A percentile compares a stretch with the other conserved stretches of the same genome.
Evolutionary conservation across 768 basidiomycete genomes (phyloP).

Genomic region (Lactifluus subvellereus): DNA sequence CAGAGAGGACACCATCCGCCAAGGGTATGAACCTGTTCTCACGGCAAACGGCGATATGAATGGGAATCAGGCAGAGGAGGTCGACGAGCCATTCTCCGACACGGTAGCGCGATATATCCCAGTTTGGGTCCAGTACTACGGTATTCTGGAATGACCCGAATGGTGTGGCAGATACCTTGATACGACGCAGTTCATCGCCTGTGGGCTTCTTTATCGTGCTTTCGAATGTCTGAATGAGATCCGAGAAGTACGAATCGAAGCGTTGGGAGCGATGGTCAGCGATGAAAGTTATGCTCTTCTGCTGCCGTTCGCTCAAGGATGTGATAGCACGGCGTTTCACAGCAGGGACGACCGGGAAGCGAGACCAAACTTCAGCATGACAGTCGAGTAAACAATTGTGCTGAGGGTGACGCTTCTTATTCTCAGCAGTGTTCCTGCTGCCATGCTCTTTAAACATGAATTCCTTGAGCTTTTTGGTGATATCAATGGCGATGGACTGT

Average conservation of each 20-base stretch:
- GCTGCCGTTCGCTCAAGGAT: constrained; percentile 26
- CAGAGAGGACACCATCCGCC: too few relatives aligned
- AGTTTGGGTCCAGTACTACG: too few relatives aligned
- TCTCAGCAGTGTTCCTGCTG: constrained; percentile 15
- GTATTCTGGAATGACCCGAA: too few relatives aligned
- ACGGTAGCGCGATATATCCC: too few relatives aligned
- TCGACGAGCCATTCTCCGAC: constrained; percentile 58
- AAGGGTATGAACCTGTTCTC: too few relatives aligned
- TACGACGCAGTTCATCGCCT: constrained; percentile 27
- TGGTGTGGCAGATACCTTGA: too few relatives aligned
- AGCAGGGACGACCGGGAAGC: constrained; percentile 16
- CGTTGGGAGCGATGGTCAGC: constrained; percentile 34
- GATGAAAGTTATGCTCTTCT: constrained; percentile 40
- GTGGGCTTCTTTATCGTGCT: constrained; percentile 47
- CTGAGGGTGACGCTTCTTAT: constrained; percentile 24
- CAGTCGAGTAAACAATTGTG: constrained; percentile 35
- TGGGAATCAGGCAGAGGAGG: constrained; percentile 43
- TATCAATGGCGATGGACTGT: constrained; percentile 43
- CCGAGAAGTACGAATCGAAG: constrained; percentile 40
- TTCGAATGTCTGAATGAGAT: constrained; percentile 44
- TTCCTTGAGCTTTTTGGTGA: constrained; percentile 51
- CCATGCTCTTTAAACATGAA: constrained; percentile 48
- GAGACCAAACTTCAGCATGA: constrained; percentile 12
- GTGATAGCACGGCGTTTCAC: constrained; percentile 16
- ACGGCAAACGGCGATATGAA: too few relatives aligned